phyloP scores from a whole-genome alignment of 2,329 filamentous ascomycete genomes.

The Cytospora piceicola region DNA sequence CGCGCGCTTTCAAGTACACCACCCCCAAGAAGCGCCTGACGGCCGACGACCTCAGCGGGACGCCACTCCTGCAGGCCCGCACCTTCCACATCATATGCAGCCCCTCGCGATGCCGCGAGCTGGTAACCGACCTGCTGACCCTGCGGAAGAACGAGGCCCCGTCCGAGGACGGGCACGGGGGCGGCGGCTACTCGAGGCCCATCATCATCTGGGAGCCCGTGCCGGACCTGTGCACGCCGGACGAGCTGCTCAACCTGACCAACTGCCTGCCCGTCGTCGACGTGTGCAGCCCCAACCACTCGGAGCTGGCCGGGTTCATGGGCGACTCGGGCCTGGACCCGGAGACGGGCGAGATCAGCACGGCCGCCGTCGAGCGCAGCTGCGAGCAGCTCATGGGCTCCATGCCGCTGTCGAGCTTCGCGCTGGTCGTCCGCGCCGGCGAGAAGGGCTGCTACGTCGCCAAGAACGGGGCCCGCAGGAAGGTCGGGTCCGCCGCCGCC shows the following conservation, averaged over 20 bases:
- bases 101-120: slow-evolving; percentile 72
- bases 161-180: slow-evolving; percentile 35
- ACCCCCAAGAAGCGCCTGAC: slow-evolving; percentile 85
- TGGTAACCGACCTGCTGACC: slow-evolving; percentile 71
- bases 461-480: slow-evolving; percentile 55
- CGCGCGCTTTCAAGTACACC: slow-evolving; percentile 80
- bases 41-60: slow-evolving; percentile 64
- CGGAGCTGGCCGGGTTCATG: slow-evolving; percentile 88
- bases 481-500: slow-evolving; percentile 29
- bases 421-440: slow-evolving; percentile 72
- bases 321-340: slow-evolving; percentile 60
- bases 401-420: slow-evolving; percentile 67
- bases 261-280: slow-evolving; percentile 66
- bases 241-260: slow-evolving; percentile 66
- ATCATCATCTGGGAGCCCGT: slow-evolving; percentile 95
- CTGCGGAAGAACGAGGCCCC: slow-evolving; percentile 50
- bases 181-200: slow-evolving; percentile 54
- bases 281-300: slow-evolving; percentile 78
- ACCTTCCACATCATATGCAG: slow-evolving; percentile 90
- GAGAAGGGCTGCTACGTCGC: slow-evolving; percentile 73
- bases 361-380: slow-evolving; percentile 56
- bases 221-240: slow-evolving; percentile 80
- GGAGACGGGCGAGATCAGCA: slow-evolving; percentile 58
- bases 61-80: slow-evolving; percentile 69
- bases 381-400: slow-evolving; percentile 66